Evolutionary conservation across 75 land plant genomes (phyloP), one percentile per base, ranked within the genome.

Genomic region (Pinus tabuliformis): DNA sequence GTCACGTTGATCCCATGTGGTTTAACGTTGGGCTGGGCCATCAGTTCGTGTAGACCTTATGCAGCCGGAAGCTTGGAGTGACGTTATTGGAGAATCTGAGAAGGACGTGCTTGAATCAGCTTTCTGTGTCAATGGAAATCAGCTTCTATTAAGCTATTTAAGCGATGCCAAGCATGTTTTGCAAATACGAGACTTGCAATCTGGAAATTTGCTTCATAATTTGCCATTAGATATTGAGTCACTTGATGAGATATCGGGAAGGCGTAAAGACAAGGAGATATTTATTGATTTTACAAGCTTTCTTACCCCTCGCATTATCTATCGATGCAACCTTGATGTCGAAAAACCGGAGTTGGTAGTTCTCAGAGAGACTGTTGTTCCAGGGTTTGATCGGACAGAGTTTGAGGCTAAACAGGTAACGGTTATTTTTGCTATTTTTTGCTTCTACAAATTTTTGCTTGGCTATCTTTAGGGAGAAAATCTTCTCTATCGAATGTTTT

Each of bases 141-240:
- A 90, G 73, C 64, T 97, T 70, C 17, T 92, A 59, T 83, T 94
- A 26, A 79, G 85, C 72, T 97, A 97, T 75, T 75, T 97, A 82
- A 91, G 88, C 72, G 99, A 97, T 85, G 99, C 94, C 30, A 97
- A 97, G 75, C 81, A 92, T 82, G 79, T 91, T 24, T 60, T 95
- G 61, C 92, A 97, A 79, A 59, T 94, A 66, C 87, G 93, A 54
- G 92, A 92, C 70, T 79, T 97, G 78, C 73, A 83, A 78, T 86
- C 86, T 28, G 99, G 98, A 11, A 54, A 70, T 1, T 64, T 93
- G 68, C 73, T 91, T 13, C 87, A 91, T 77, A 58, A 72, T 8
- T 83, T 97, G 26, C 98, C 96, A 0, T 66, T 97, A n/a, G 99
- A 95, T 57, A 95, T 97, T 56, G 99, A 98, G 30, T 78, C 91